These are phyloP conservation scores for Stereocaulon alpinum DNA, from an alignment of 495 filamentous ascomycete genomes.

Conservation along the genomic window DNA sequence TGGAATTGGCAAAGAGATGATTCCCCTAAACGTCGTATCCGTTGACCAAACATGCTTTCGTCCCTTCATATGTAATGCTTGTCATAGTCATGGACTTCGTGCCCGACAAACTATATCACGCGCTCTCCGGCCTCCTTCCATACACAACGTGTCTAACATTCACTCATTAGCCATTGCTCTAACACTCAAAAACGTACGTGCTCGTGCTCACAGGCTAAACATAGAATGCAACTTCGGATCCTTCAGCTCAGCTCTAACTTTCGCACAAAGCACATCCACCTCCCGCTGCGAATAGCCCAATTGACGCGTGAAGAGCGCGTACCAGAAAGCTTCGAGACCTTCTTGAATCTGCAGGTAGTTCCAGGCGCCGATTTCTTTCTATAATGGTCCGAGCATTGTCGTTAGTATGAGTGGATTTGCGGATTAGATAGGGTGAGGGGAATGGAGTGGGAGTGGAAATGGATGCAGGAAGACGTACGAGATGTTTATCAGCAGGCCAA, in stretches of 20 bases:
- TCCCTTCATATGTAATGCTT: not conserved
- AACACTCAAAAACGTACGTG: too few species aligned
- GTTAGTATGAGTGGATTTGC: too few species aligned
- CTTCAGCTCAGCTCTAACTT: slow-evolving; percentile 42
- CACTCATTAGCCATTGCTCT: not conserved
- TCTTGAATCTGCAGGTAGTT: slow-evolving; percentile 36
- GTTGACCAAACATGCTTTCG: not conserved
- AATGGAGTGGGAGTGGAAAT: too few species aligned
- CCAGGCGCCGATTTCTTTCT: slow-evolving; percentile 22
- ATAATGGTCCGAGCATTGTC: not conserved
- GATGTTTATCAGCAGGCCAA: slow-evolving; percentile 26
- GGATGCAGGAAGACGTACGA: slow-evolving; percentile 6
- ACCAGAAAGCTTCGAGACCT: slow-evolving; percentile 34
- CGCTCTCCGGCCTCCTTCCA: slow-evolving; percentile 4
- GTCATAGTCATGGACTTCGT: not conserved
- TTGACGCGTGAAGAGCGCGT: slow-evolving; percentile 42
- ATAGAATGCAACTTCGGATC: slow-evolving; percentile 40
- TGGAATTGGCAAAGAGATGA: too few species aligned
- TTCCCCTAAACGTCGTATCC: not conserved
- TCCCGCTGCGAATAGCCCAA: slow-evolving; percentile 46
- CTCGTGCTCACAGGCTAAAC: slow-evolving; percentile 7
- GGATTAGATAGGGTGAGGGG: too few species aligned
- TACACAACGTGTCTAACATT: slow-evolving; percentile 4
- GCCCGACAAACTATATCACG: not conserved
- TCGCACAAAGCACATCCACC: slow-evolving; percentile 42